These are phyloP conservation scores for Phytophthora macrochlamydospora DNA, from an alignment of 352 stramenopile genomes.

Conservation along the genomic window DNA sequence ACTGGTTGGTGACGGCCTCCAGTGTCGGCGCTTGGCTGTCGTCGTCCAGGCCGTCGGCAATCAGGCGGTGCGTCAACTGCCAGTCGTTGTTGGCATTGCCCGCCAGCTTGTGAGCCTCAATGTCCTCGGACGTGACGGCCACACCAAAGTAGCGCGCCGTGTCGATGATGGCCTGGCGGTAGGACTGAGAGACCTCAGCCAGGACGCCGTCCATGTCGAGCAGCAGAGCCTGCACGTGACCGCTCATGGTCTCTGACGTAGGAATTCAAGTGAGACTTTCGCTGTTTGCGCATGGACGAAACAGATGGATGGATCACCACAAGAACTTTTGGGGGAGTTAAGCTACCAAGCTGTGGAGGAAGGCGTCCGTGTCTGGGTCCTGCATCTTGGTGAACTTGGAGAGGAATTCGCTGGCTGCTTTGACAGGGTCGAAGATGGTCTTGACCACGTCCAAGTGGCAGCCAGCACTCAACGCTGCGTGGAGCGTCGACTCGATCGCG, in stretches of 20 bases:
- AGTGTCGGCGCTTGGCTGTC: conserved; percentile 54
- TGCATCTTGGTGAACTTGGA: background rate
- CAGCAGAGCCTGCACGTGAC: conserved; percentile 77
- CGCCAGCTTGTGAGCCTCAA: conserved; percentile 91
- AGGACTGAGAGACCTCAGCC: conserved; percentile 95
- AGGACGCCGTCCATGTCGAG: conserved; percentile 98
- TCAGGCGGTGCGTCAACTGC: conserved; percentile 93
- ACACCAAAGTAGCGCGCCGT: conserved; percentile 90
- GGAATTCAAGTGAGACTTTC: background rate
- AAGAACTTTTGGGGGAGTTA: background rate
- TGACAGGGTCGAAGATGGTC: background rate
- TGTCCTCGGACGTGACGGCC: conserved; percentile 86
- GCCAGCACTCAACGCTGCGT: background rate
- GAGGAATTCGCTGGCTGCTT: background rate
- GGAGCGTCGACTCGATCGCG: background rate
- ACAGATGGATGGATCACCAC: background rate
- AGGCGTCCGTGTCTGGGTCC: background rate
- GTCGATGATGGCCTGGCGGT: conserved; percentile 90
- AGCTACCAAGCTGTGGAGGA: background rate
- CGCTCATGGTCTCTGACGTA: conserved; percentile 12
- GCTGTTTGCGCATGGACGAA: conserved; percentile 2
- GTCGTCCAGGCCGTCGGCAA: conserved; percentile 44
- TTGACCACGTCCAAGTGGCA: background rate
- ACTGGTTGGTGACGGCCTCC: conserved; percentile 92
- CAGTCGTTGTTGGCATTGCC: conserved; percentile 98